Percentiles rank a stretch among this genome's conserved stretches.
Evolutionary conservation across 441 rosid species (phyloP).

Genomic region (Gossypium davidsonii): DNA sequence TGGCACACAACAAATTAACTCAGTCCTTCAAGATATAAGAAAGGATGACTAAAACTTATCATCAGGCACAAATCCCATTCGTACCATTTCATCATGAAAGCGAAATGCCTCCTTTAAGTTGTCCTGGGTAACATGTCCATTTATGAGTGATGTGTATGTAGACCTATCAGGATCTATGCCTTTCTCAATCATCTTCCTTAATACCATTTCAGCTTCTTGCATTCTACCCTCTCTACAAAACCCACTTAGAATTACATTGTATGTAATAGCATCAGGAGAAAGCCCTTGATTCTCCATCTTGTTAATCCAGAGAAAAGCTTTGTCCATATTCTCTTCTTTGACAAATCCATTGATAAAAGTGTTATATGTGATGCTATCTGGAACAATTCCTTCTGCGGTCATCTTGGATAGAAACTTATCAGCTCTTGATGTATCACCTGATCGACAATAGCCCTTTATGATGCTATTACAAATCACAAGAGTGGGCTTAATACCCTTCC

Average conservation of each 20-base stretch:
- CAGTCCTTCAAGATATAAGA: neutral
- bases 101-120: constrained; percentile 77
- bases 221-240: constrained; percentile 69
- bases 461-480: constrained; percentile 59
- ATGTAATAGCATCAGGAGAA: constrained; percentile 52
- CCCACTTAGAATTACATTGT: constrained; percentile 59
- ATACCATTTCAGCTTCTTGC: constrained; percentile 60
- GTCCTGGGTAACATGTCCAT: constrained; percentile 67
- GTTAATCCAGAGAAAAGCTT: constrained; percentile 47
- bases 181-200: constrained; percentile 60
- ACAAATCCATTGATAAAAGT: constrained; percentile 66
- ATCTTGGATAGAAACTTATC: constrained; percentile 52
- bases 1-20: constrained; percentile 6
- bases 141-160: constrained; percentile 62
- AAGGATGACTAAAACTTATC: constrained; percentile 41
- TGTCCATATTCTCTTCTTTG: constrained; percentile 60
- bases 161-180: constrained; percentile 62
- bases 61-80: constrained; percentile 77
- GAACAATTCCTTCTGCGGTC: constrained; percentile 48
- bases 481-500: constrained; percentile 48
- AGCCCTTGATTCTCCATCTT: constrained; percentile 61
- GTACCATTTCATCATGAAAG: constrained; percentile 81
- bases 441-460: constrained; percentile 69
- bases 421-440: constrained; percentile 52
- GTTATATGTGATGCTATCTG: constrained; percentile 67